These are phyloP conservation scores for Vinca minor DNA, from an alignment of 257 asterid genomes.

Conservation along the genomic window DNA sequence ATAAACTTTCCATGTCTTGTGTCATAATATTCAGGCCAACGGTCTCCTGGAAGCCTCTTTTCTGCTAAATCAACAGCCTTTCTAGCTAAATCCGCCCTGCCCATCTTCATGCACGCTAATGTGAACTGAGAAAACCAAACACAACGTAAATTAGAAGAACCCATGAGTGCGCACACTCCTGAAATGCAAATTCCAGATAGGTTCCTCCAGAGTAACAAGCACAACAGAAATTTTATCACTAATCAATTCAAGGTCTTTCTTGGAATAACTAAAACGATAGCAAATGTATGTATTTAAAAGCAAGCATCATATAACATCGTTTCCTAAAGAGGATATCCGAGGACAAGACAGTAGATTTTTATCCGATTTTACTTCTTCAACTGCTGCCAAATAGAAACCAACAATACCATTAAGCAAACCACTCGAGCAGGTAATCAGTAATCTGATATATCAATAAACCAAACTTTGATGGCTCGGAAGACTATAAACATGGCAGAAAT, in stretches of 20 bases:
- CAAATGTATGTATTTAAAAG: too few species aligned
- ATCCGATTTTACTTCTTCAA: too few species aligned
- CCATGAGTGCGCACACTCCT: conserved; percentile 19
- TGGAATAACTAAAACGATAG: too few species aligned
- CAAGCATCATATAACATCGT: too few species aligned
- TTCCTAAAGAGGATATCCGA: too few species aligned
- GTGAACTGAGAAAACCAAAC: conserved; percentile 53
- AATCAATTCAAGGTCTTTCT: neutral
- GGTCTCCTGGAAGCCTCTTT: conserved; percentile 44
- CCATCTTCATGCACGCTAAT: conserved; percentile 92
- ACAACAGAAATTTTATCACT: neutral
- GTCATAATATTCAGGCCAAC: conserved; percentile 90
- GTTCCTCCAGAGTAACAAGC: neutral
- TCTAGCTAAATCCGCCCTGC: conserved; percentile 57
- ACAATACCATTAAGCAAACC: too few species aligned
- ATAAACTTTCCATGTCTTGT: conserved; percentile 61
- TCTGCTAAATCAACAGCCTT: conserved; percentile 60
- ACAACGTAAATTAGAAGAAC: neutral
- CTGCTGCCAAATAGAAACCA: too few species aligned
- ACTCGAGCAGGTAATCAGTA: too few species aligned
- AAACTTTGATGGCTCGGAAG: too few species aligned
- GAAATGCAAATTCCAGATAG: conserved; percentile 6
- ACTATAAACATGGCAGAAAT: too few species aligned
- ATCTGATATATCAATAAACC: too few species aligned
- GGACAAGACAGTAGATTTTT: too few species aligned